These are phyloP conservation scores for Ustilago lituana DNA, from an alignment of 1,284 basidiomycete species.

Conservation along the genomic window DNA sequence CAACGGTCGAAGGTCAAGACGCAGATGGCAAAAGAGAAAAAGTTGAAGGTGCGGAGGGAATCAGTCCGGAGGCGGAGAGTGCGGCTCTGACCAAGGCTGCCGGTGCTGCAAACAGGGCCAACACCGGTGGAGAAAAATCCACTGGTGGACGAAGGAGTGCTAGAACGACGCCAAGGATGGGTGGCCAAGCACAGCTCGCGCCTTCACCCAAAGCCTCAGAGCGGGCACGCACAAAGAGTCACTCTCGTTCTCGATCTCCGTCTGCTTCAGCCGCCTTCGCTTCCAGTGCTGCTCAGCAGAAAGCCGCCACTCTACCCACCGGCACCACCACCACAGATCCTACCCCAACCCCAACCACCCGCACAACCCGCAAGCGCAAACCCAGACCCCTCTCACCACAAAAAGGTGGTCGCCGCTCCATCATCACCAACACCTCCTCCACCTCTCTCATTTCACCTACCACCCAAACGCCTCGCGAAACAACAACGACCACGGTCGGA, in stretches of 20 bases:
- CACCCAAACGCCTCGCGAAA: not conserved
- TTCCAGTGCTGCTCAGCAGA: too few species aligned
- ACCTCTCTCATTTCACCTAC: slow-evolving; percentile 13
- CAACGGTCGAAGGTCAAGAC: not conserved
- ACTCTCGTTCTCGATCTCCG: slow-evolving; percentile 10
- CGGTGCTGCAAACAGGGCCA: slow-evolving; percentile 24
- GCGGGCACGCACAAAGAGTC: not conserved
- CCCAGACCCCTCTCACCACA: slow-evolving; percentile 31
- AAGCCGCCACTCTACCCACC: too few species aligned
- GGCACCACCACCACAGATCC: not conserved
- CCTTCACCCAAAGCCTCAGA: slow-evolving; percentile 3
- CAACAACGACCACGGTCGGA: slow-evolving; percentile 4
- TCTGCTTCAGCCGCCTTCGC: not conserved
- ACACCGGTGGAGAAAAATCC: not conserved
- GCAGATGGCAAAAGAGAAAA: slow-evolving; percentile 7
- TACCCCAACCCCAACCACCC: not conserved
- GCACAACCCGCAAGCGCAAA: slow-evolving; percentile 23
- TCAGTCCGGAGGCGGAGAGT: slow-evolving; percentile 33
- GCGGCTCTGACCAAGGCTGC: slow-evolving; percentile 39
- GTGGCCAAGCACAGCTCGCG: slow-evolving; percentile 9
- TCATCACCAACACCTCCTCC: slow-evolving; percentile 11
- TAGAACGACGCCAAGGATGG: slow-evolving; percentile 22
- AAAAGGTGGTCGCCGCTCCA: slow-evolving; percentile 32
- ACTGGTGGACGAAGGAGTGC: slow-evolving; percentile 18
- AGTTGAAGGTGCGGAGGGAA: not conserved